Conservation (phyloP, 2,329 filamentous ascomycete genomes). For the Neoarthrinium moseri region DNA sequence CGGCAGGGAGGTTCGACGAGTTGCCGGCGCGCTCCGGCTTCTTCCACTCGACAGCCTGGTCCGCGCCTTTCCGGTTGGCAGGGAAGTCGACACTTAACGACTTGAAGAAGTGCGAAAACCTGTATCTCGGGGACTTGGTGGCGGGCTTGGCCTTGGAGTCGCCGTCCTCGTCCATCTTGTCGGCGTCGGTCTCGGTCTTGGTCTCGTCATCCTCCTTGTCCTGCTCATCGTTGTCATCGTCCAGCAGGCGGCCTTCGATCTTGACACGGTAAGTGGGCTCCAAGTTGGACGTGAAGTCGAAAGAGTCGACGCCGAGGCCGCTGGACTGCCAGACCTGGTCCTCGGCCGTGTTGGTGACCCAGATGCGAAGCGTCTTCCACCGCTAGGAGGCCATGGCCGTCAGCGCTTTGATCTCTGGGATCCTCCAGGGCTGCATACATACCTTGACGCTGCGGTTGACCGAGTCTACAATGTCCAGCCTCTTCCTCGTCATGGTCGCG, state of each 20-base stretch:
- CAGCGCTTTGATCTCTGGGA: constrained; percentile 1
- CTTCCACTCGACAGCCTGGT: constrained; percentile 77
- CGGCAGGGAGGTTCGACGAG: constrained; percentile 56
- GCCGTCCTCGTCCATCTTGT: constrained; percentile 62
- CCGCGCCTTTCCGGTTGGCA: constrained; percentile 54
- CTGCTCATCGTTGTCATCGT: constrained; percentile 56
- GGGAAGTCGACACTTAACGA: constrained; percentile 75
- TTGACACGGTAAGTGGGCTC: constrained; percentile 86
- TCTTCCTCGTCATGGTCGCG: constrained; percentile 90
- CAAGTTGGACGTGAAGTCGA: constrained; percentile 76
- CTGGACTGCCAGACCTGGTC: constrained; percentile 89
- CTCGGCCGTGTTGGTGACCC: constrained; percentile 92
- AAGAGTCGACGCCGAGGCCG: constrained; percentile 67
- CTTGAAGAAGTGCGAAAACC: constrained; percentile 80
- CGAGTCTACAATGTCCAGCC: constrained; percentile 84
- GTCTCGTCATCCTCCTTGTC: constrained; percentile 48
- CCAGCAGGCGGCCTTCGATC: constrained; percentile 83
- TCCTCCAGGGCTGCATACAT: constrained; percentile 6
- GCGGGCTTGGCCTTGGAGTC: constrained; percentile 31
- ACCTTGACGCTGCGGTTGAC: constrained; percentile 73
- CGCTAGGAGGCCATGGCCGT: constrained; percentile 46
- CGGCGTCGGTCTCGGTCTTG: constrained; percentile 48
- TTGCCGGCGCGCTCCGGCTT: constrained; percentile 64
- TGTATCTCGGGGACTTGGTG: constrained; percentile 43
- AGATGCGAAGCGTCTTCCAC: constrained; percentile 83